phyloP scores from a whole-genome alignment of 495 filamentous ascomycete genomes.

The Podospora pseudocomata region DNA sequence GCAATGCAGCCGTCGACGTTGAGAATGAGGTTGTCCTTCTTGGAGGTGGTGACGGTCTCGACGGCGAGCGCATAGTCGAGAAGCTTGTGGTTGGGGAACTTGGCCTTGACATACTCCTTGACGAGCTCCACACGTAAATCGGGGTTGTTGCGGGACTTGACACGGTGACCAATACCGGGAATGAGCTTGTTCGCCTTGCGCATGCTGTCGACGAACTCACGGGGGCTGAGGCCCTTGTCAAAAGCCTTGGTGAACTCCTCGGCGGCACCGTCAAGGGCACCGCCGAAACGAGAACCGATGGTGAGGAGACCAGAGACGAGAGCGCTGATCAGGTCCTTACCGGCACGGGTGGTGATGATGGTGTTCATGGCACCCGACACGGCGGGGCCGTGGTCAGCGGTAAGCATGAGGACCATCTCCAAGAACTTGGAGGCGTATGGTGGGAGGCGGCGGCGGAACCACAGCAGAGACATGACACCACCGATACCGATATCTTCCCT shows the following conservation, averaged over 20 bases:
- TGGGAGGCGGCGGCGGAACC: slow-evolving; percentile 98
- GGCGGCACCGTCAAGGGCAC: slow-evolving; percentile 94
- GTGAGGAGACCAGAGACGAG: slow-evolving; percentile 95
- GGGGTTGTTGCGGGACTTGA: slow-evolving; percentile 99
- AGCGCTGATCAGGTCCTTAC: slow-evolving; percentile 95
- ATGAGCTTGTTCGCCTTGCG: slow-evolving; percentile 99
- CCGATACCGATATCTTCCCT: slow-evolving; percentile 97
- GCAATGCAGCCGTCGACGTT: slow-evolving; percentile 98
- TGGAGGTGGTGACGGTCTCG: slow-evolving; percentile 95
- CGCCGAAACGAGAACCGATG: slow-evolving; percentile 96
- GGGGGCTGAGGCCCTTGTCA: slow-evolving; percentile 95
- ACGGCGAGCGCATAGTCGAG: slow-evolving; percentile 98
- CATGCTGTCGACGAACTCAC: slow-evolving; percentile 98
- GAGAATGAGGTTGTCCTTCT: slow-evolving; percentile 99
- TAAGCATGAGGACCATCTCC: slow-evolving; percentile 99
- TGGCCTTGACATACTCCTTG: slow-evolving; percentile 95
- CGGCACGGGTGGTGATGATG: slow-evolving; percentile 98
- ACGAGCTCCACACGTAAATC: slow-evolving; percentile 99
- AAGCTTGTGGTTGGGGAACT: slow-evolving; percentile 94
- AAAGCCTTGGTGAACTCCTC: slow-evolving; percentile 98
- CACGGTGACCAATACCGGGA: slow-evolving; percentile 95
- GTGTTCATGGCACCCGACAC: slow-evolving; percentile 99
- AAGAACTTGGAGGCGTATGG: slow-evolving; percentile 96
- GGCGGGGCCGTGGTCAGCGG: slow-evolving; percentile 96
- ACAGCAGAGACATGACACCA: slow-evolving; percentile 98